Conservation (phyloP, 1,139 yeast species). For the Blastobotrys niveus region DNA sequence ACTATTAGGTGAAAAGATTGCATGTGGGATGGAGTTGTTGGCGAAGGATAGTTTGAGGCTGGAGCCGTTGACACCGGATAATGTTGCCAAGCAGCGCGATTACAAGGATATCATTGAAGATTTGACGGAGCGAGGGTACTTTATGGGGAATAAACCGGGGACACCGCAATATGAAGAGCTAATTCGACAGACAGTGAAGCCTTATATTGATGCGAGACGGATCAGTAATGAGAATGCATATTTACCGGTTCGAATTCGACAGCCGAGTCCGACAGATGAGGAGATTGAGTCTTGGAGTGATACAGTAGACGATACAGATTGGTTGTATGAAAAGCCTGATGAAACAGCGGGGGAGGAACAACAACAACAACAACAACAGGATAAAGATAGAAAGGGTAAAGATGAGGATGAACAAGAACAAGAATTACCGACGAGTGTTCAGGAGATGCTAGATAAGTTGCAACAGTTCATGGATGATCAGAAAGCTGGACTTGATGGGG, state of each 20-base stretch:
- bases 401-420: slow-evolving; percentile 11
- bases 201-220: slow-evolving; percentile 15
- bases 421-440: slow-evolving; percentile 8
- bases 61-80: slow-evolving; percentile 6
- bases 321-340: slow-evolving; percentile 22
- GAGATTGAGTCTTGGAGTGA: slow-evolving; percentile 23
- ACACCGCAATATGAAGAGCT: slow-evolving; percentile 16
- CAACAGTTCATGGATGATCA: slow-evolving; percentile 12
- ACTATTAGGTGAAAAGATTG: slow-evolving; percentile 27
- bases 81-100: slow-evolving; percentile 14
- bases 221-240: slow-evolving; percentile 14
- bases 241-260: slow-evolving; percentile 12
- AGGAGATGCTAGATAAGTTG: slow-evolving; percentile 16
- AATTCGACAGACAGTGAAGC: slow-evolving; percentile 15
- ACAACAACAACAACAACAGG: slow-evolving; percentile 1
- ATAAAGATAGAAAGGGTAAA: no score
- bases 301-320: slow-evolving; percentile 25
- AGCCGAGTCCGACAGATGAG: slow-evolving; percentile 20
- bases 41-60: slow-evolving; percentile 8
- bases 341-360: no score
- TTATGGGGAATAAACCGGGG: slow-evolving; percentile 17
- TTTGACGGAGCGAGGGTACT: slow-evolving; percentile 21
- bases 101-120: slow-evolving; percentile 16
- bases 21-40: slow-evolving; percentile 28
- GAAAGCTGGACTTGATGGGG: slow-evolving; percentile 16